Conservation (phyloP, 176 grass and related monocot genomes). For the Avena insularis region DNA sequence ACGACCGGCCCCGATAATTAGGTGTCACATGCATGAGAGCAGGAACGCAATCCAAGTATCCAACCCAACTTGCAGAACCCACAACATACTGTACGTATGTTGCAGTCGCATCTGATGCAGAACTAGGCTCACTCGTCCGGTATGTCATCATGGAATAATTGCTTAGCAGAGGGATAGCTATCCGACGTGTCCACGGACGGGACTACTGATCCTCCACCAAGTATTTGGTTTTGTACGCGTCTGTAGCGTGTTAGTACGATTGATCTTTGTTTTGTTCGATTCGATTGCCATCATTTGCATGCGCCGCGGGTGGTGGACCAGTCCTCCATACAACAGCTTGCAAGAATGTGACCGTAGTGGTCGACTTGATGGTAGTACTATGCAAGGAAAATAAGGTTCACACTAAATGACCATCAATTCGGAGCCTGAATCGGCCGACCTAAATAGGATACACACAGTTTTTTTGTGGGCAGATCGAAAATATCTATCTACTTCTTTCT, state of each 20-base stretch:
- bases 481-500: neutral
- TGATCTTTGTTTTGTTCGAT: neutral
- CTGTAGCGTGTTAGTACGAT: neutral
- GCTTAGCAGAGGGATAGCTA: neutral
- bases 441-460: neutral
- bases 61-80: neutral
- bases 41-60: neutral
- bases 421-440: neutral
- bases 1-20: neutral
- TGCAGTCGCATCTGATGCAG: neutral
- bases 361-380: neutral
- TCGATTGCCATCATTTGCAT: neutral
- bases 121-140: neutral
- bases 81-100: neutral
- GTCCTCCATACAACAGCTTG: neutral
- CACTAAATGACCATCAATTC: neutral
- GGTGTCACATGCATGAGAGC: conserved; percentile 6
- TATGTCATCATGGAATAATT: neutral
- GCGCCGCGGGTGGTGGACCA: neutral
- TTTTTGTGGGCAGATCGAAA: neutral
- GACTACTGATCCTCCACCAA: neutral
- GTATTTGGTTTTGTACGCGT: neutral
- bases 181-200: neutral
- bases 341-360: neutral
- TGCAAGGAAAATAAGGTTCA: neutral